Conservation (phyloP, 2,329 filamentous ascomycete genomes). For the Hypoxylon rubiginosum region DNA sequence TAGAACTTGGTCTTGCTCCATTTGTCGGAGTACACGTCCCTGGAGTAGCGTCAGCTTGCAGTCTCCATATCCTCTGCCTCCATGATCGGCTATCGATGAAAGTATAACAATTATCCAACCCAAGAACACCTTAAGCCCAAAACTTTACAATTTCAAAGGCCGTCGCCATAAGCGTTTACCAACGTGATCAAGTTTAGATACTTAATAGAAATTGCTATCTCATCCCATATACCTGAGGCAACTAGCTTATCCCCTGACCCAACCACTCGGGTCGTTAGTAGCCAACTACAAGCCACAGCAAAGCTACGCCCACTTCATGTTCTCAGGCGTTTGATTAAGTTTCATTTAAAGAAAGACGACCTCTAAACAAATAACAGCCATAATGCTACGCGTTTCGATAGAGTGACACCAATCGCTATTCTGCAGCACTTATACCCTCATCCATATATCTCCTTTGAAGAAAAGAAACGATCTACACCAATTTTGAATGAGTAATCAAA, state of each 20-base stretch:
- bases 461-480: not conserved
- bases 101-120: too few relatives aligned
- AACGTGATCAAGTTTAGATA: not conserved
- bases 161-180: not conserved
- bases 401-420: not conserved
- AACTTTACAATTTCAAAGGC: too few relatives aligned
- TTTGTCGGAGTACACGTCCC: constrained; percentile 39
- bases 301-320: not conserved
- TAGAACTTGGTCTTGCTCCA: constrained; percentile 50
- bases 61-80: too few relatives aligned
- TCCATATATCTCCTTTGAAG: not conserved
- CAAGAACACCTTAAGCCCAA: too few relatives aligned
- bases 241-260: not conserved
- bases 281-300: not conserved
- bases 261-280: not conserved
- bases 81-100: too few relatives aligned
- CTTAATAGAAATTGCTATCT: not conserved
- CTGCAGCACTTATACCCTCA: not conserved
- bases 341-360: not conserved
- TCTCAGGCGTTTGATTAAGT: not conserved
- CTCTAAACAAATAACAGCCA: not conserved
- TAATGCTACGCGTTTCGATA: not conserved
- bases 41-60: not conserved
- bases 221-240: constrained; percentile 43
- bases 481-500: not conserved